Base-by-base conservation (phyloP, 2,329 filamentous ascomycete genomes). In the Fusarium agapanthi region DNA sequence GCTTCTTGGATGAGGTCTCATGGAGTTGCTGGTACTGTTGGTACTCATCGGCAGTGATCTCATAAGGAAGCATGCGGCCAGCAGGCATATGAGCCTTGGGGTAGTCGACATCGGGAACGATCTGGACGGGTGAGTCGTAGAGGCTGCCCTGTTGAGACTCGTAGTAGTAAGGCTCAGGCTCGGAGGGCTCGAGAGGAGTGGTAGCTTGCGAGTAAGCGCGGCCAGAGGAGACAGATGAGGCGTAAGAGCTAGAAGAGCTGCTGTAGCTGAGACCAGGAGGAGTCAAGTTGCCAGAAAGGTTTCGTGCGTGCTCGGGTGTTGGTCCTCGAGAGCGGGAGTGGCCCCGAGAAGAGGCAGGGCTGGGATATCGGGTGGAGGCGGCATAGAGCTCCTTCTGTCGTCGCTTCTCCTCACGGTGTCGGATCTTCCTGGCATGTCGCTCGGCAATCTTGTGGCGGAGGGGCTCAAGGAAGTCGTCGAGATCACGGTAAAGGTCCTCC, bases 401-500 rank as follows among this genome's bases (percentile, higher is more conserved):
- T 62, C 79, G 77, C 78, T 85, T 83, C 79, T 85, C 82, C 79
- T 86, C 82, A 75, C 83, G 84, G 74, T 87, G 84, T 72, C 85
- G 83, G 76, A 86, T 80, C 81, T 86, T 86, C 75, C 86, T 85
- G 60, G 82, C 81, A 75, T 88, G 84, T 78, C 86, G 84, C 50
- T 84, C 84, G 70, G 85, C 82, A 61, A 91, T 84, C 68, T 88
- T 86, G 48, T 85, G 80, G 69, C 95, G 93, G 79, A 98, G 93
- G 34, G 95, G 95, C 38, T 91, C 91, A 48, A 99, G 89, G 87
- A 98, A 98, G 45, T 89, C 89, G 76, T 98, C 94, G 44, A 98
- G 88, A 81, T 97, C 93, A 74, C 87, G 87, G 85, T 97, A 94
- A 47, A 99, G 91, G 78, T 98, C 95, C 62, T 95, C 88, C 79